Evolutionary conservation across 148 eudicot genomes (phyloP).

Genomic region (Rhododendron vialii): DNA sequence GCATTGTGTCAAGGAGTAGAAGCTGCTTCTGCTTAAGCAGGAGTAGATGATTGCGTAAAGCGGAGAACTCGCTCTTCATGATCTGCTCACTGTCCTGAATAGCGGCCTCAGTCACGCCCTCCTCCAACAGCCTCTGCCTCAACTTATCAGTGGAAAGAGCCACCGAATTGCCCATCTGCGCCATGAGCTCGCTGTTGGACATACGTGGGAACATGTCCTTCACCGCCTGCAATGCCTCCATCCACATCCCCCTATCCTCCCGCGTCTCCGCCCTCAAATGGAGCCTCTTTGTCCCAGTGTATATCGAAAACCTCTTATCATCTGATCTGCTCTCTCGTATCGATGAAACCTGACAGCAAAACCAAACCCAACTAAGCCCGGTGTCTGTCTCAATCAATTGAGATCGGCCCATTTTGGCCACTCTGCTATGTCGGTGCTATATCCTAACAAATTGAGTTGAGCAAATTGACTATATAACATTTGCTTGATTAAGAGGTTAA

Average conservation of each 20-base stretch:
- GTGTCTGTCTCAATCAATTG: not conserved
- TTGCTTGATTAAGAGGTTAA: not conserved
- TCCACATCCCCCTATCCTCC: constrained; percentile 66
- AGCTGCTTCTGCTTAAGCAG: constrained; percentile 74
- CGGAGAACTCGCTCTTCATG: constrained; percentile 62
- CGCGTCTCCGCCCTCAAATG: constrained; percentile 71
- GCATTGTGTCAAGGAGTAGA: constrained; percentile 56
- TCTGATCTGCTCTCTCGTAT: constrained; percentile 45
- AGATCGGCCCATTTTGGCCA: not conserved
- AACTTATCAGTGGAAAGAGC: constrained; percentile 55
- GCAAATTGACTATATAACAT: not conserved
- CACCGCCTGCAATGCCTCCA: constrained; percentile 77
- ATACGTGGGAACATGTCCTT: constrained; percentile 82
- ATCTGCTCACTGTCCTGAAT: constrained; percentile 72
- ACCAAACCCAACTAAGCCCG: not conserved
- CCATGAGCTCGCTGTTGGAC: constrained; percentile 72
- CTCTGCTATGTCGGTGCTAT: not conserved
- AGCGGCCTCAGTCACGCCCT: constrained; percentile 57
- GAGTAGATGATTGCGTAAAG: constrained; percentile 57
- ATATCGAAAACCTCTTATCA: constrained; percentile 80
- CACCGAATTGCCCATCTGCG: constrained; percentile 42
- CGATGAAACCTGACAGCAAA: constrained; percentile 47
- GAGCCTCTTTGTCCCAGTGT: constrained; percentile 83
- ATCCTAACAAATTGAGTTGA: not conserved
- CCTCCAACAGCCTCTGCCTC: constrained; percentile 62